Evolutionary conservation across 1,284 basidiomycete species (phyloP), one percentile per base, ranked within the genome.

Genomic region (Heliocybe sulcata): DNA sequence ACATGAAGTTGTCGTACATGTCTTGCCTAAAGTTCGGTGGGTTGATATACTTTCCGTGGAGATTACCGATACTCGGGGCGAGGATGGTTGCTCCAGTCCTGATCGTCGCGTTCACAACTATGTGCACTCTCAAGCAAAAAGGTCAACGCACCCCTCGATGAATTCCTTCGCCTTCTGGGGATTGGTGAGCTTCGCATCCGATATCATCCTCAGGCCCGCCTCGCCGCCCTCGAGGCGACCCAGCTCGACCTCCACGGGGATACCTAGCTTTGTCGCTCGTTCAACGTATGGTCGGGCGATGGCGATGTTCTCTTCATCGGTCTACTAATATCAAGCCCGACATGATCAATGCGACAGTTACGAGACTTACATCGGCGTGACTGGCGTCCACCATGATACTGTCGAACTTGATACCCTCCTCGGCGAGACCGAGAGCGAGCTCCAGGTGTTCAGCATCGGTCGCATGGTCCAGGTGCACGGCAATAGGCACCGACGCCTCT

Each of bases 351-450:
- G 47, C 3, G 11, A 49, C 3, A 29, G 23, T n/a, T 47, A 22
- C 22, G 47, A 22, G 25, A 49, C 61, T 23, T 55, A 70, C 74
- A 29, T 77, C 75, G 12, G 77, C 76, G 56, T 79, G 76, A 56
- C 73, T 75, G 8, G 76, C 76, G 61, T 78, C 76, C 2, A 77
- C 75, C 76, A 78, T 78, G 61, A 78, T 77, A 58, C 74, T 77
- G 57, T 78, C 77, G 54, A 77, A 79, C 14, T 68, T 67, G 47
- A 76, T 76, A 3, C 76, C 76, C 54, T 75, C 64, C 56, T 78
- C 75, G 1, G 76, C 76, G 11, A 79, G 70, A 20, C 68, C 66
- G 3, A 79, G 62, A 0, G 74, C 76, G 25, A 77, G 70, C 58
- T 79, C 75, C 16, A 79, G 61, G 57, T 79, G 75, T 47, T 76